Percentiles rank a stretch among this genome's conserved stretches.
Evolutionary conservation across 176 grass and related monocot species (phyloP).

Genomic region (Melocanna baccifera): DNA sequence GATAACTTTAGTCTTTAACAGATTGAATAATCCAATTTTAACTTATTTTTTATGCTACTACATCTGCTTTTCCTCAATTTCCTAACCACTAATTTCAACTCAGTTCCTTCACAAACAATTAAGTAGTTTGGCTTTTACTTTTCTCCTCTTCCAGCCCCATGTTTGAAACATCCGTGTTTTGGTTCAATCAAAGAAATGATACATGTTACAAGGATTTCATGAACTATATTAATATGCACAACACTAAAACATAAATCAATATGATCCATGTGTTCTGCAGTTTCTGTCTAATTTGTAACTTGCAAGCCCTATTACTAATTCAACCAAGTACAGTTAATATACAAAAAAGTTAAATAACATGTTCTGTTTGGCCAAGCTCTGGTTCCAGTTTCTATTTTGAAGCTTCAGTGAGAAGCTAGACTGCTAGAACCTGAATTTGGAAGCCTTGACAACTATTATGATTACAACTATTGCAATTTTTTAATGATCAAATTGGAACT

Average conservation of each 20-base stretch:
- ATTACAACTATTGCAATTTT: background rate
- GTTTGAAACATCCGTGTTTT: background rate
- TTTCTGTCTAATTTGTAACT: background rate
- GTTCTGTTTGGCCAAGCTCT: background rate
- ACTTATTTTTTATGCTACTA: background rate
- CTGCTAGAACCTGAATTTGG: background rate
- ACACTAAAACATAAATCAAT: background rate
- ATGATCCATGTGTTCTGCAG: background rate
- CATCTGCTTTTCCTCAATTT: background rate
- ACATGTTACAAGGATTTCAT: background rate
- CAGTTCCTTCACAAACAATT: background rate
- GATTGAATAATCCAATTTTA: background rate
- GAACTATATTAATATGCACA: background rate
- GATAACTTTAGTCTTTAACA: background rate
- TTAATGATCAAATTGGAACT: background rate
- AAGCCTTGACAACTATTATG: background rate
- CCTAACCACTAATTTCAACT: background rate
- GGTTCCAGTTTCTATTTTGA: background rate
- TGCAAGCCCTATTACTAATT: background rate
- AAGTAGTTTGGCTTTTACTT: background rate
- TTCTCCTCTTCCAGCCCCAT: background rate
- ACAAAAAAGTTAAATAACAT: background rate
- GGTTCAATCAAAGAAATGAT: conserved; percentile 1
- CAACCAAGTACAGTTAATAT: background rate
- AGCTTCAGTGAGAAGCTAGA: conserved; percentile 18